phyloP scores from a whole-genome alignment of 140 eudicot species.

The Bidens hawaiensis region DNA sequence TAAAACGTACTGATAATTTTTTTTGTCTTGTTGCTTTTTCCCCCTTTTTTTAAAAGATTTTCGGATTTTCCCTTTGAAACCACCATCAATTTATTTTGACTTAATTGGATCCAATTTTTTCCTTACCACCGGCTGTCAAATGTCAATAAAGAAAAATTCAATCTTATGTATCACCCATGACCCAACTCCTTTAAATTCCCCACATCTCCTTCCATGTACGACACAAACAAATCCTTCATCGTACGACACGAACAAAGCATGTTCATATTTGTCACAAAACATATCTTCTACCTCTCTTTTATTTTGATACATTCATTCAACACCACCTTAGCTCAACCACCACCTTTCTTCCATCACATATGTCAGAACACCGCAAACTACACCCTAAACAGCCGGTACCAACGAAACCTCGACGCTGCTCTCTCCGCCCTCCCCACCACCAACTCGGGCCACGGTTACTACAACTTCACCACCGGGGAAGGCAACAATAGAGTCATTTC shows the following conservation, averaged over 20 bases:
- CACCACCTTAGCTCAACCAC: not conserved
- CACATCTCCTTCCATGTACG: not conserved
- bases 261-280: not conserved
- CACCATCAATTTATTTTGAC: too few species aligned
- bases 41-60: too few species aligned
- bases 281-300: not conserved
- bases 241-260: not conserved
- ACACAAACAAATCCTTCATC: not conserved
- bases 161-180: too few species aligned
- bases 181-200: not conserved
- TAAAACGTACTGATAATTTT: too few species aligned
- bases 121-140: too few species aligned
- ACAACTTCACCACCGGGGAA: not conserved
- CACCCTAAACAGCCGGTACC: not conserved
- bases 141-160: too few species aligned
- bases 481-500: not conserved
- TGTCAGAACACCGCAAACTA: not conserved
- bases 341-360: not conserved
- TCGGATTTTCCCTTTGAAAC: too few species aligned
- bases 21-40: too few species aligned
- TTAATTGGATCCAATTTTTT: too few species aligned
- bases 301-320: not conserved
- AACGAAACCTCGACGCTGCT: not conserved
- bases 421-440: slow-evolving; percentile 5
- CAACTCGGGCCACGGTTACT: not conserved